Conservation (phyloP, 352 stramenopile genomes). For the Phytopythium sindhum region DNA sequence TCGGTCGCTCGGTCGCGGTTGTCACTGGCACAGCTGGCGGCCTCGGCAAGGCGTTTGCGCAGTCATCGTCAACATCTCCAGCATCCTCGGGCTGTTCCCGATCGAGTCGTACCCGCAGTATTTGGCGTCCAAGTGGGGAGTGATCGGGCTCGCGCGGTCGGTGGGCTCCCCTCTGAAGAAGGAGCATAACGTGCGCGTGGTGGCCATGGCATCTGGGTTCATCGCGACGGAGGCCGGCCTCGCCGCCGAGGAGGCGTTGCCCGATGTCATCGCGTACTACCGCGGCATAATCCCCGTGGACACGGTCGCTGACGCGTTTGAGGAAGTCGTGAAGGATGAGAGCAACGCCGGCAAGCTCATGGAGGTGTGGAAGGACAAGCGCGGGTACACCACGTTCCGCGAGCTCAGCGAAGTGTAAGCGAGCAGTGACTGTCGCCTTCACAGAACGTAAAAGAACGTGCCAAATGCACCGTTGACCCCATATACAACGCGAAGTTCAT, state of each 20-base stretch:
- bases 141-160: slow-evolving; percentile 51
- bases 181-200: slow-evolving; percentile 45
- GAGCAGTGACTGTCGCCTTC: not conserved
- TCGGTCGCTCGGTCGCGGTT: slow-evolving; percentile 33
- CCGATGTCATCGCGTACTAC: slow-evolving; percentile 15
- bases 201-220: slow-evolving; percentile 40
- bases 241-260: slow-evolving; percentile 17
- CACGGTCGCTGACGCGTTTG: slow-evolving; percentile 10
- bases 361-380: slow-evolving; percentile 11
- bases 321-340: slow-evolving; percentile 13
- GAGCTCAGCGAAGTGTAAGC: slow-evolving; percentile 6
- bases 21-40: slow-evolving; percentile 46
- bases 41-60: slow-evolving; percentile 44
- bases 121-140: slow-evolving; percentile 45
- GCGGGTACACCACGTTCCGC: slow-evolving; percentile 5
- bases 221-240: slow-evolving; percentile 45
- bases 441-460: too few species aligned
- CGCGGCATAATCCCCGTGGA: slow-evolving; percentile 13
- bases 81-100: slow-evolving; percentile 38
- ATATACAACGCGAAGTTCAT: too few species aligned
- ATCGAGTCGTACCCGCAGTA: slow-evolving; percentile 48
- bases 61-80: slow-evolving; percentile 54
- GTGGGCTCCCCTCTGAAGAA: slow-evolving; percentile 33
- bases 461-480: too few species aligned
- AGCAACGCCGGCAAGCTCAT: slow-evolving; percentile 11